These are phyloP conservation scores for Lunasporangiospora selenospora DNA, from an alignment of 192 early-diverging fungal species.

Conservation along the genomic window DNA sequence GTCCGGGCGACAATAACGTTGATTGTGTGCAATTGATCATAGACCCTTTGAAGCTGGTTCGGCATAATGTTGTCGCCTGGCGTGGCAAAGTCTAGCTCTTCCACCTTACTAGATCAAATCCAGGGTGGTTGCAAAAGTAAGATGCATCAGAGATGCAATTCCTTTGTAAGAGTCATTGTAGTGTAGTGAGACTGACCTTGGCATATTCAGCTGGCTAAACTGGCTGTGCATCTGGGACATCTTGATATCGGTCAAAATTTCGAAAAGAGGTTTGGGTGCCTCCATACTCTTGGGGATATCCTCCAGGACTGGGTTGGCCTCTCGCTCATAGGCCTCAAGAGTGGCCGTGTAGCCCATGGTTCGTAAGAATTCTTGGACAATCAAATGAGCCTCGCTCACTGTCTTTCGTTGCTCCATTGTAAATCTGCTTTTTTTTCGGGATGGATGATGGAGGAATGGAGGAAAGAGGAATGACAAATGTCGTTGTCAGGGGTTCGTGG, in stretches of 20 bases:
- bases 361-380: constrained; percentile 55
- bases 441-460: too few relatives aligned
- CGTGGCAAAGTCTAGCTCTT: constrained; percentile 48
- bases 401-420: constrained; percentile 37
- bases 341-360: constrained; percentile 47
- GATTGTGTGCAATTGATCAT: constrained; percentile 56
- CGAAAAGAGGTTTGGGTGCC: constrained; percentile 50
- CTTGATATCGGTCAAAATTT: constrained; percentile 34
- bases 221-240: constrained; percentile 47
- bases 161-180: too few relatives aligned
- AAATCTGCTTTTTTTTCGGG: too few relatives aligned
- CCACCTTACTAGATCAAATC: neutral
- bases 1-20: constrained; percentile 65
- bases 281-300: constrained; percentile 37
- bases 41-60: constrained; percentile 18
- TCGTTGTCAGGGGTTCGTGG: too few relatives aligned
- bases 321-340: constrained; percentile 50
- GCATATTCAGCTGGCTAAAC: constrained; percentile 50
- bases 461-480: too few relatives aligned
- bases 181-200: too few relatives aligned
- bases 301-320: constrained; percentile 46
- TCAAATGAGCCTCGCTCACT: constrained; percentile 42
- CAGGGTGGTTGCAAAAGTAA: neutral
- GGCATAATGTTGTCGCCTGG: constrained; percentile 51
- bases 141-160: constrained; percentile 3